Evolutionary conservation across 257 asterid species (phyloP), one percentile per base, ranked within the genome.

Genomic region (Jacaranda copaia): DNA sequence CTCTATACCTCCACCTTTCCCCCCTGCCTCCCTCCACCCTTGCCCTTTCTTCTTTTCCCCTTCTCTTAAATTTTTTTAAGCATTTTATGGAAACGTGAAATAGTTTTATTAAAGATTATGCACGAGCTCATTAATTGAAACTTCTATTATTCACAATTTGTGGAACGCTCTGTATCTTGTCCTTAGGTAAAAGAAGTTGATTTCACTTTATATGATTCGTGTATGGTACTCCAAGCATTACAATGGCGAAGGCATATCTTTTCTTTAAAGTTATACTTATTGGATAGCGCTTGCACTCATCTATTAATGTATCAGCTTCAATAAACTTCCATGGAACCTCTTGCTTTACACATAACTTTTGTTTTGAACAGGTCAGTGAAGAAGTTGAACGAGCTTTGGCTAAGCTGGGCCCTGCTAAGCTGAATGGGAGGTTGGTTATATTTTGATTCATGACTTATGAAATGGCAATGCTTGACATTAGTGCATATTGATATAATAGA

Each of bases 371-470:
- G 99, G 99, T 95, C 58, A 95, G 99, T 86, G 99, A 95, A 88
- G 99, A 93, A 86, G 94, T 95, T 61, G 98, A 95, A 76, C 97
- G 99, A 63, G 99, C 98, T 76, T 83, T 95, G 88, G 96, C 99
- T 56, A 95, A 88, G 89, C 80, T 93, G 79, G 98, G 96, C 72
- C 99, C 99, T 75, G 91, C 97, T 8, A 87, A 77, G 79, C 81
- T 94, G 80, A 72, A 83, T 75, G 99, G 93, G 81, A 92, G 99
- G 99, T 89, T 79, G 67, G 88, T n/a, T n/a, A 72, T 18, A 10
- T 53, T 81, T 39, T 48, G 8, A 76, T 67, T 35, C 57, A 39
- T 57, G 11, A 51, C 66, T 25, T 45, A 20, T 68, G 55, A 78
- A 60, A 45, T 51, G 36, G 6, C 40, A 53, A 7, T 42, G 57